Evolutionary conservation across 164 flowering plant genomes (phyloP).

Genomic region (Nelumbo lutea): DNA sequence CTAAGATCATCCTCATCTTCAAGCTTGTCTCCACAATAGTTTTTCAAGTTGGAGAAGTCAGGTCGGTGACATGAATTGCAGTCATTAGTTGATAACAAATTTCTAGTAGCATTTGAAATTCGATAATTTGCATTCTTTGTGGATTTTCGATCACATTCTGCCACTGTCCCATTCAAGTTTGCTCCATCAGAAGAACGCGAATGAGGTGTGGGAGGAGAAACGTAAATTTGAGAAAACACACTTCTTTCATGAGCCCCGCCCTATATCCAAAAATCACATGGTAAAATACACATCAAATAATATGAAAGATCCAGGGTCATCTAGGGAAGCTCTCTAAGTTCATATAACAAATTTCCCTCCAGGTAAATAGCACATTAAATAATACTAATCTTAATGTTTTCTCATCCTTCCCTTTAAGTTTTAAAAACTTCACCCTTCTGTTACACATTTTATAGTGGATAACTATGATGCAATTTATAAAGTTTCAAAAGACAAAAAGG

Average conservation of each 20-base stretch:
- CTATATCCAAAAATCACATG: slow-evolving; percentile 18
- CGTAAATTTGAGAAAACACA: slow-evolving; percentile 17
- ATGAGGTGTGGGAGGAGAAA: slow-evolving; percentile 19
- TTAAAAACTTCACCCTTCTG: too few relatives aligned
- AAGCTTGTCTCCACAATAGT: slow-evolving; percentile 12
- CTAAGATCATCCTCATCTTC: slow-evolving; percentile 17
- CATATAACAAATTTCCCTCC: too few relatives aligned
- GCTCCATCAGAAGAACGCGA: slow-evolving; percentile 18
- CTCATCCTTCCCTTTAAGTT: too few relatives aligned
- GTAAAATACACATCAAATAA: too few relatives aligned
- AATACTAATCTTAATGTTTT: too few relatives aligned
- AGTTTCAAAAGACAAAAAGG: too few relatives aligned
- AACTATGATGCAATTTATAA: too few relatives aligned
- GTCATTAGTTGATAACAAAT: slow-evolving; percentile 11
- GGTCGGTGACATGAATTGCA: slow-evolving; percentile 14
- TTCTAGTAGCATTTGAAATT: slow-evolving; percentile 4
- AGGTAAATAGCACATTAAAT: too few relatives aligned
- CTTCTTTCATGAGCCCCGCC: slow-evolving; percentile 24
- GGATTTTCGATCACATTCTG: slow-evolving; percentile 14
- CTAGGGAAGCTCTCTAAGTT: too few relatives aligned
- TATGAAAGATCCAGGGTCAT: too few relatives aligned
- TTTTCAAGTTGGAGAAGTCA: slow-evolving; percentile 14
- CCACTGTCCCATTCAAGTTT: slow-evolving; percentile 6
- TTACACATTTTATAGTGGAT: too few relatives aligned
- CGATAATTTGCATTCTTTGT: slow-evolving; percentile 13